These are phyloP conservation scores for Beauveria asiatica DNA, from an alignment of 2,329 filamentous ascomycete species.

Conservation along the genomic window DNA sequence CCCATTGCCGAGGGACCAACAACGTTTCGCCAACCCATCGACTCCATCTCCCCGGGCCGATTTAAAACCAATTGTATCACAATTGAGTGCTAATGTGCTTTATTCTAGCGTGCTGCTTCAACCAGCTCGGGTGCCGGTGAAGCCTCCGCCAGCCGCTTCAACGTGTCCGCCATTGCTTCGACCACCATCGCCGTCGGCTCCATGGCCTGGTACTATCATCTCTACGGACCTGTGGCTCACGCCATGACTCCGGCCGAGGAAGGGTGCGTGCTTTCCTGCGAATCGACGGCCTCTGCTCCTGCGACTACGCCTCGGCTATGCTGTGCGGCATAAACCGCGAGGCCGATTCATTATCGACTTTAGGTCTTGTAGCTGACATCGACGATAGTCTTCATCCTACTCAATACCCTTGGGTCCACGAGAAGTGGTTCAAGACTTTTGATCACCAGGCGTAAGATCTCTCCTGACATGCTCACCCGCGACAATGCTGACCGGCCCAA, in stretches of 20 bases:
- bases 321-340: slow-evolving; percentile 12
- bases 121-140: slow-evolving; percentile 66
- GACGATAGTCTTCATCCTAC: slow-evolving; percentile 73
- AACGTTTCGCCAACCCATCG: slow-evolving; percentile 23
- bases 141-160: slow-evolving; percentile 68
- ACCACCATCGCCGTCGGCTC: slow-evolving; percentile 82
- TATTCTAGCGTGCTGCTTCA: slow-evolving; percentile 54
- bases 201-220: slow-evolving; percentile 94
- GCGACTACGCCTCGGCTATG: background rate
- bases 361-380: slow-evolving; percentile 18
- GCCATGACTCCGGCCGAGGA: slow-evolving; percentile 93
- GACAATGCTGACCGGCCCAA: slow-evolving; percentile 27
- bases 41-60: slow-evolving; percentile 13
- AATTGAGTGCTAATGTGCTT: slow-evolving; percentile 29
- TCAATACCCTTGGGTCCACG: slow-evolving; percentile 91
- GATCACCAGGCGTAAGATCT: slow-evolving; percentile 83
- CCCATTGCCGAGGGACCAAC: slow-evolving; percentile 28
- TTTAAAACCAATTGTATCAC: slow-evolving; percentile 13
- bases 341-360: background rate
- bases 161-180: slow-evolving; percentile 77
- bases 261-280: slow-evolving; percentile 64
- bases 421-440: slow-evolving; percentile 88
- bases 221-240: slow-evolving; percentile 80
- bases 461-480: background rate
- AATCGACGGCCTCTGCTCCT: background rate